Conservation (phyloP, 768 basidiomycete genomes). For the Boletus pseudopeckii region DNA sequence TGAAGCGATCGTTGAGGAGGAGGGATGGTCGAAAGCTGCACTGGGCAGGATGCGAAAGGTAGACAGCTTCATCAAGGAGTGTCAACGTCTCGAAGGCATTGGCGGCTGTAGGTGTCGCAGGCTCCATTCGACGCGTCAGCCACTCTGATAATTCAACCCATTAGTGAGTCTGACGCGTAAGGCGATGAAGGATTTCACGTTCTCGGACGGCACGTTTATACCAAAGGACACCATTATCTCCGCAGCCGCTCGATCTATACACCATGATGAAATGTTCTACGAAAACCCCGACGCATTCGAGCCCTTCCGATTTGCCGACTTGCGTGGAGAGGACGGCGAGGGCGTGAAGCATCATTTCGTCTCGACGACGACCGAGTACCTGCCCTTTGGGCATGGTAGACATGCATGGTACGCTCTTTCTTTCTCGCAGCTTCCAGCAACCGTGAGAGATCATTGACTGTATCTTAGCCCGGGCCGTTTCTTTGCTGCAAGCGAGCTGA, state of each 20-base stretch:
- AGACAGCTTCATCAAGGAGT: constrained; percentile 35
- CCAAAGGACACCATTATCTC: constrained; percentile 32
- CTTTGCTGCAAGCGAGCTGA: constrained; percentile 6
- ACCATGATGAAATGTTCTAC: constrained; percentile 24
- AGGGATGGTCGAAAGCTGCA: constrained; percentile 6
- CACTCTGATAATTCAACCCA: constrained; percentile 19
- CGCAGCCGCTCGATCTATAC: constrained; percentile 17
- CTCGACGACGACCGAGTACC: constrained; percentile 30
- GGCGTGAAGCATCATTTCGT: constrained; percentile 35
- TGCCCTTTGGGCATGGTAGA: constrained; percentile 28
- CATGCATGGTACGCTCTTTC: neutral
- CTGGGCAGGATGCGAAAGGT: constrained; percentile 33
- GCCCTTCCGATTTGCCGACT: constrained; percentile 11
- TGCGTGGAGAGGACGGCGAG: constrained; percentile 30
- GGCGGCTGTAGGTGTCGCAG: constrained; percentile 19
- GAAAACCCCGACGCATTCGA: constrained; percentile 15
- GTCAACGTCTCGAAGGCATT: constrained; percentile 8
- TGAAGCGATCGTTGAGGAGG: neutral
- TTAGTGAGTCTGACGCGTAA: constrained; percentile 32
- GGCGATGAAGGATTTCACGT: constrained; percentile 31
- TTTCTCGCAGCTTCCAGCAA: too few species aligned
- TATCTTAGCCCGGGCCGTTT: constrained; percentile 15
- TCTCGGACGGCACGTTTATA: constrained; percentile 38
- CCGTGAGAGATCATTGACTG: neutral
- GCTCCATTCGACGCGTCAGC: neutral